Evolutionary conservation across 2,329 filamentous ascomycete species (phyloP), one percentile per base, ranked within the genome.

Genomic region (Madurella mycetomatis): DNA sequence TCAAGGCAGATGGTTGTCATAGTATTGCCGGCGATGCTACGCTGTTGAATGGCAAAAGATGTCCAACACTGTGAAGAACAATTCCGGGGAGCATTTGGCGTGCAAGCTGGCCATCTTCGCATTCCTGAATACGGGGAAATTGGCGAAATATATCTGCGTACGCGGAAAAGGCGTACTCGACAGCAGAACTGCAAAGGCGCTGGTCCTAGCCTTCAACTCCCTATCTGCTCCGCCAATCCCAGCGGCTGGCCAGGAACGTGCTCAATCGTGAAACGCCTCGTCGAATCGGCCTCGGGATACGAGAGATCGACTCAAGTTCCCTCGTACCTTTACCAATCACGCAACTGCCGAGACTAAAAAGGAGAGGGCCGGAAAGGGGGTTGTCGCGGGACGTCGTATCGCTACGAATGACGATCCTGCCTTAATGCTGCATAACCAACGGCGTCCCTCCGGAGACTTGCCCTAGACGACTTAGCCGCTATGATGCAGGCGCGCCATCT

Each of bases 61-160:
- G 41, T 19, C 17, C 41, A 52, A 49, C 46, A 45, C 17, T 48
- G 37, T 45, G 43, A 52, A 37, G 45, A 57, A 49, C 48, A 49
- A 39, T 40, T 49, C 51, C 42, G 5, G 9, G 53, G 47, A 53
- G 53, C 43, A 55, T 55, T 55, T 55, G 49, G 42, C 44, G 49
- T 53, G 32, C 50, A 46, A 58, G 49, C 41, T 51, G 39, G 52
- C 45, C n/a, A 57, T 54, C 48, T 17, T 51, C 34, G 52, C 4
- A 54, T 31, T 51, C 13, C 49, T 55, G 42, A 42, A 39, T 15
- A 12, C 19, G 9, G 46, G 49, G 47, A 45, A 55, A 54, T 49
- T 53, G 55, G 46, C 52, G 50, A 9, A 55, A 58, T 58, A 58
- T 58, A 58, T 44, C 34, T 55, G 25, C 44, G 18, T 56, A 30